Base-by-base conservation (phyloP, 371 early-diverging fungal species). In the Mortierella sp. region DNA sequence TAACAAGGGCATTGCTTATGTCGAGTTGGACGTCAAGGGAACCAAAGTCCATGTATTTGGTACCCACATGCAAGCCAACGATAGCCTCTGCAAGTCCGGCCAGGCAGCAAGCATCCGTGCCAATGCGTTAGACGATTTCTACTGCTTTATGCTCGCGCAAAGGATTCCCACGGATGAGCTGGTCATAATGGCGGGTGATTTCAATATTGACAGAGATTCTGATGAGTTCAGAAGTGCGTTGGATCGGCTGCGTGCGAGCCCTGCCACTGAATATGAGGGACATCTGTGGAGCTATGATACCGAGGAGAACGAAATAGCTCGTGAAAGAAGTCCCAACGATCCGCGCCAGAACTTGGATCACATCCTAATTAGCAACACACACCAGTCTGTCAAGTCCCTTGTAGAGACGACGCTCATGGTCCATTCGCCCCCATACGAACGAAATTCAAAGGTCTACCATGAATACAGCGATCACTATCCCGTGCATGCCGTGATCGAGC, bases 111-210 rank as follows among this genome's bases (percentile, higher is more conserved):
- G 28, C 11, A 43, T 34, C 50, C 57, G 70, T 6, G 42, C 43
- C 30, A 27, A 30, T 17, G 48, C 51, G 15, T 11, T 62, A 28
- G 64, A 46, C 7, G 59, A 41, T 6, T 63, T 57, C 59, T 63
- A 58, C 24, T 12, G 39, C 26, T 70, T 58, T 47, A 63, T 70
- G 34, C 41, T 63, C 21, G 47, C 39, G 11, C 57, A 51, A 32
- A 56, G 63, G 19, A 70, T 70, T 43, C 64, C 70, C 19, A 57
- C 58, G n/a, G 47, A 63, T 30, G 70, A 70, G 24, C 34, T 58
- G 43, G 64, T 70, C 32, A 44, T 70, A 23, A 63, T 70, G 70
- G 60, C 59, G 11, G 70, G 70, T 11, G 70, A 63, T 30, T 70
- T 70, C 32, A 70, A 70, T 52, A 50, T 63, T 15, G 11, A 47